Evolutionary conservation across 108 stramenopile species (phyloP).

Genomic region (Parmales sp.): DNA sequence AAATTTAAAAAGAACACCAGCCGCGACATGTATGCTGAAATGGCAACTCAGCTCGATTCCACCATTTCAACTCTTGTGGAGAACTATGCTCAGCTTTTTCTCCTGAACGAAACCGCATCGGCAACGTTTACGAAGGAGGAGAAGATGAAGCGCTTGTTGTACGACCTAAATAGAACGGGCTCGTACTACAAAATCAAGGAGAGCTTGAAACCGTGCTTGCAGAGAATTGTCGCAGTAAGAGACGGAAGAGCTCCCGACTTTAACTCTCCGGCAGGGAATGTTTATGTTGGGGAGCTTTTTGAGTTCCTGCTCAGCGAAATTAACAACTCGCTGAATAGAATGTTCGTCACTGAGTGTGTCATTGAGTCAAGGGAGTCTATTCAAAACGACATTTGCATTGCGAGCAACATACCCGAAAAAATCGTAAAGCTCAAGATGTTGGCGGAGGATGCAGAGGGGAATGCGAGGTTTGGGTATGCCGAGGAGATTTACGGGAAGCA

Average conservation of each 20-base stretch:
- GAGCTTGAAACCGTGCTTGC: constrained; percentile 6
- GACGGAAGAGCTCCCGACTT: neutral
- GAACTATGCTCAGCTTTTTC: neutral
- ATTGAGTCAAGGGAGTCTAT: neutral
- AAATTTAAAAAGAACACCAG: neutral
- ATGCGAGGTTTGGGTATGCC: neutral
- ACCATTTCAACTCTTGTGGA: neutral
- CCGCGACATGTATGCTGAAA: neutral
- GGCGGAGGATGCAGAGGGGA: constrained; percentile 4
- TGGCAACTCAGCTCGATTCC: neutral
- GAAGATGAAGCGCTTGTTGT: neutral
- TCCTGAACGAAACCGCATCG: neutral
- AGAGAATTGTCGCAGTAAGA: neutral
- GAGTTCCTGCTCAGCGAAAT: neutral
- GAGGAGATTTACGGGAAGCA: neutral
- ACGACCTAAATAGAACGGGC: neutral
- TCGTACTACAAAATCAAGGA: neutral
- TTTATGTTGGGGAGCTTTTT: neutral
- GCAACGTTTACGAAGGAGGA: neutral
- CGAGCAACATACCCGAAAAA: neutral
- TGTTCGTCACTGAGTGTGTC: constrained; percentile 1
- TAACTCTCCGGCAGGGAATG: neutral
- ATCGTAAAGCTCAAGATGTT: constrained; percentile 11
- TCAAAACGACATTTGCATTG: neutral
- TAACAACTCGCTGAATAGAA: neutral